Percentiles rank a stretch among this genome's conserved stretches.
phyloP scores from a whole-genome alignment of 352 stramenopile genomes.

The Phytophthora ohioensis region DNA sequence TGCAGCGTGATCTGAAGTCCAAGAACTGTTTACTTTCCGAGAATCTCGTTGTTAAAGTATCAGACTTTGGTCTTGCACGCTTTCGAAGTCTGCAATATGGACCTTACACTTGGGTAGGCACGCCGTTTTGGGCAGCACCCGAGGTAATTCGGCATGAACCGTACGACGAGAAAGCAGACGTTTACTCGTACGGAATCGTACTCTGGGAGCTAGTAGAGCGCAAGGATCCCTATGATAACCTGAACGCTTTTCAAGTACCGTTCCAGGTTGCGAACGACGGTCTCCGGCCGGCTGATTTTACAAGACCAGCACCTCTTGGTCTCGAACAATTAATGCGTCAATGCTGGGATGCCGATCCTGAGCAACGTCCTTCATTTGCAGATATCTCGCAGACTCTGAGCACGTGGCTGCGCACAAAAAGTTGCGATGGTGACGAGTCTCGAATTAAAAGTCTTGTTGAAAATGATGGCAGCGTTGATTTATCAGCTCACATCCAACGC shows the following conservation, averaged over 20 bases:
- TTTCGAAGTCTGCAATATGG: constrained; percentile 53
- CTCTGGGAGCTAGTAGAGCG: constrained; percentile 82
- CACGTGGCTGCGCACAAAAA: constrained; percentile 56
- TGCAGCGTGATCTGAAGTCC: constrained; percentile 83
- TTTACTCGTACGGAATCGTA: constrained; percentile 83
- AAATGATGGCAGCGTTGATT: constrained; percentile 42
- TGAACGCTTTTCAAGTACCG: constrained; percentile 85
- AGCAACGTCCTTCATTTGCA: constrained; percentile 69
- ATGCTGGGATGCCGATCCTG: constrained; percentile 76
- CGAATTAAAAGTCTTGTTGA: constrained; percentile 18
- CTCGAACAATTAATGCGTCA: constrained; percentile 80
- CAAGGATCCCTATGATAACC: constrained; percentile 71
- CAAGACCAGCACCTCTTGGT: constrained; percentile 54
- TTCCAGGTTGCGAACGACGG: constrained; percentile 77
- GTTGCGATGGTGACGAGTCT: constrained; percentile 22
- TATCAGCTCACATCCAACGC: constrained; percentile 64
- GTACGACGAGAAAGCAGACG: constrained; percentile 80
- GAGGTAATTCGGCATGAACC: constrained; percentile 82
- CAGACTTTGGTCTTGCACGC: constrained; percentile 77
- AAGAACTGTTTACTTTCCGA: constrained; percentile 84
- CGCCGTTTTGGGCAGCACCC: constrained; percentile 79
- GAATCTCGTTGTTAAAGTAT: constrained; percentile 80
- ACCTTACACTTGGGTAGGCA: constrained; percentile 80
- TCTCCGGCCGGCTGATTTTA: constrained; percentile 61
- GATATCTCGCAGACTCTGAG: constrained; percentile 68